Conservation (phyloP, 345 rosid species). For the Murraya paniculata region DNA sequence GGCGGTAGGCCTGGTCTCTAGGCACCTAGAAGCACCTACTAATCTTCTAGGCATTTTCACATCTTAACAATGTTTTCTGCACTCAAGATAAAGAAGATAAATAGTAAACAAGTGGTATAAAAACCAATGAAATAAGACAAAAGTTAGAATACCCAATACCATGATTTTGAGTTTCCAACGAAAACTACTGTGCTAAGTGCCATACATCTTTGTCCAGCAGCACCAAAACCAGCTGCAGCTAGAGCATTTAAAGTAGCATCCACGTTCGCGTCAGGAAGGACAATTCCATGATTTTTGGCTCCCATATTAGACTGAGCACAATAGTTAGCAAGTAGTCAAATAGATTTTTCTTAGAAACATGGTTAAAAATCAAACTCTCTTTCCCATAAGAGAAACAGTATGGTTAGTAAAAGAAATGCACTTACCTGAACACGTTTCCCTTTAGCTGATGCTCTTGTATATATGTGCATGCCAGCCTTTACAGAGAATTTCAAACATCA, state of each 20-base stretch:
- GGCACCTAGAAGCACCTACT: background rate
- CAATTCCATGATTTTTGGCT: constrained; percentile 91
- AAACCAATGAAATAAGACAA: background rate
- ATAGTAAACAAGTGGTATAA: background rate
- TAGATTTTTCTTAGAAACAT: constrained; percentile 2
- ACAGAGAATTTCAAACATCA: constrained; percentile 12
- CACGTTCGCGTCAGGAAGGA: constrained; percentile 75
- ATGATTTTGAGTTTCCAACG: constrained; percentile 72
- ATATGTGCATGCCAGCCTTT: constrained; percentile 99
- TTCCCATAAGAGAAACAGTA: background rate
- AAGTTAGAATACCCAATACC: constrained; percentile 39
- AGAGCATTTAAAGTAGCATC: constrained; percentile 85
- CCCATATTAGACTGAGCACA: constrained; percentile 92
- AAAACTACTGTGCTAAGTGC: constrained; percentile 91
- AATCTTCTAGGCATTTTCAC: background rate
- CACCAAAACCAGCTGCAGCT: constrained; percentile 97
- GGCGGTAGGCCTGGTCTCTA: background rate
- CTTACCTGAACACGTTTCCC: constrained; percentile 96
- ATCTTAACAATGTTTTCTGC: background rate
- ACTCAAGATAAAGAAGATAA: background rate
- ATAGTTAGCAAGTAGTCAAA: constrained; percentile 13
- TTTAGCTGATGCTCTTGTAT: constrained; percentile 81
- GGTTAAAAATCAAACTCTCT: background rate
- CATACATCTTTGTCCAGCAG: constrained; percentile 99
- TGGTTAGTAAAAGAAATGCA: background rate